Base-by-base conservation (phyloP, 257 asterid species). In the Catharanthus roseus region DNA sequence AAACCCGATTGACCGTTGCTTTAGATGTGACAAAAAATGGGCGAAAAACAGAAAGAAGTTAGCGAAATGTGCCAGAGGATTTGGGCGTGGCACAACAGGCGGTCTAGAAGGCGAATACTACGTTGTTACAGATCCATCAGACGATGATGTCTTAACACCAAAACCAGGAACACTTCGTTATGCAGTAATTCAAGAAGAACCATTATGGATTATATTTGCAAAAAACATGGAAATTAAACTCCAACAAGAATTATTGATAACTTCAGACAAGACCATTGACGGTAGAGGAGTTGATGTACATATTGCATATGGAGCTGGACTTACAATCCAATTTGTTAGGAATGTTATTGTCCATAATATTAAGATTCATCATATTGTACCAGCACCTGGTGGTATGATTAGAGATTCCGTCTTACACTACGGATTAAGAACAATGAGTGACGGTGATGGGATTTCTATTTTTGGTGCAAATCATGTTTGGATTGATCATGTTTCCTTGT, bases 291-390 rank as follows among this genome's bases (percentile, higher is more conserved):
- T 50, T 1, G 71, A 82, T 33, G 87, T 91, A 73, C 91, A 76
- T 70, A 80, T 91, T 44, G 96, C 97, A 4, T 71, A 82, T 38
- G 97, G 96, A 0, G 90, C 95, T 1, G 96, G 97, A 9, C 19
- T 91, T 6, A 87, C 96, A 6, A 68, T 91, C 60, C 97, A 91
- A 28, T 89, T 81, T 41, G 88, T 89, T 49, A 84, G 75, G 51
- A 88, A 91, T 47, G 80, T 88, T 21, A 91, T 91, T 26, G 76
- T 91, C 72, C 95, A 89, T 56, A 82, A 82, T 72, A 79, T 91
- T n/a, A 47, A 84, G 75, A 82, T 89, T 41, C 95, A 91, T 67
- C 66, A 86, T 77, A 86, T 87, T 9, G 72, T 77, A 36, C 79
- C 87, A 3, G 62, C 72, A 12, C 0, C 64, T 0, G 96, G 96